Conservation (phyloP, 805 yeast genomes). For the Candida xiaguanensis region DNA sequence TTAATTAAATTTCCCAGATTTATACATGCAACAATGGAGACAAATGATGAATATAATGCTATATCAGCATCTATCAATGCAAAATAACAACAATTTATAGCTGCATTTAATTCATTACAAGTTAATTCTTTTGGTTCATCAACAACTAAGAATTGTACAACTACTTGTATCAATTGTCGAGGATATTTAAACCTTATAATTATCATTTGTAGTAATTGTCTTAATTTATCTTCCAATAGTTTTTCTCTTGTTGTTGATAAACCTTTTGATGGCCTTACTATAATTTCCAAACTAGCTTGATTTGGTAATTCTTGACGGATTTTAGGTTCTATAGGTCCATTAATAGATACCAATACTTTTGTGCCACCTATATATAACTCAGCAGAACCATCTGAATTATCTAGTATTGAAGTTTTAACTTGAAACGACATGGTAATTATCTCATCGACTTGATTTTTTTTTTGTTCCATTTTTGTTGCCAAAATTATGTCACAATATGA, state of each 20-base stretch:
- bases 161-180: slow-evolving; percentile 53
- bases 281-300: slow-evolving; percentile 70
- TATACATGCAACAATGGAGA: slow-evolving; percentile 50
- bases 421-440: slow-evolving; percentile 13
- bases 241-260: slow-evolving; percentile 74
- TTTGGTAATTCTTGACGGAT: slow-evolving; percentile 82
- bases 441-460: slow-evolving; percentile 5
- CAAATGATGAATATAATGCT: slow-evolving; percentile 60
- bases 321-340: slow-evolving; percentile 89
- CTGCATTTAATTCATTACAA: slow-evolving; percentile 57
- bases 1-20: slow-evolving; percentile 22
- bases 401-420: slow-evolving; percentile 32
- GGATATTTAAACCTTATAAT: slow-evolving; percentile 69
- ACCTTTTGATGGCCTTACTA: slow-evolving; percentile 76
- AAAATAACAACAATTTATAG: slow-evolving; percentile 67
- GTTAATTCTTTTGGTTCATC: slow-evolving; percentile 20
- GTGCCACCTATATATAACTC: slow-evolving; percentile 47
- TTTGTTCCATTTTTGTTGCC: slow-evolving; percentile 2
- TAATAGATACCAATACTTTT: slow-evolving; percentile 67
- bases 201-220: slow-evolving; percentile 55
- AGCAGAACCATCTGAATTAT: slow-evolving; percentile 80
- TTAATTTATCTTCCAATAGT: slow-evolving; percentile 65
- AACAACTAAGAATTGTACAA: slow-evolving; percentile 36
- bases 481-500: slow-evolving; percentile 30
- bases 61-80: slow-evolving; percentile 82